These are phyloP conservation scores for Phytophthora ohioensis DNA, from an alignment of 352 stramenopile species.

Conservation along the genomic window DNA sequence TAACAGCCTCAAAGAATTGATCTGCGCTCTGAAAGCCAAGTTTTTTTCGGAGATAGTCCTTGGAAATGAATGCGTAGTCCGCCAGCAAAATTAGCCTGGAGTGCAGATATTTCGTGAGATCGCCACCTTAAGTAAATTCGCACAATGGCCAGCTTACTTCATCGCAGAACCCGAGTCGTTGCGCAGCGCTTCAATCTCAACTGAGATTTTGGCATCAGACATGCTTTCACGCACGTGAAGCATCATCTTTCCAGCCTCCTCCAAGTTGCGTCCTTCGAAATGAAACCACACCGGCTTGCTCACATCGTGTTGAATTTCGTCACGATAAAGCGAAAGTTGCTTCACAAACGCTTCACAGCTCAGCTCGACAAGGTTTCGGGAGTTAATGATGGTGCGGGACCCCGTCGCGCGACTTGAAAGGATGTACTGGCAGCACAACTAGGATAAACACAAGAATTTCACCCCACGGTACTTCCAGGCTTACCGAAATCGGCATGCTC, in stretches of 20 bases:
- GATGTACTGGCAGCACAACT: slow-evolving; percentile 55
- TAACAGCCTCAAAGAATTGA: slow-evolving; percentile 48
- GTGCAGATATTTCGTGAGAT: not conserved
- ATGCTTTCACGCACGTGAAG: slow-evolving; percentile 34
- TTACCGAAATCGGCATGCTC: slow-evolving; percentile 68
- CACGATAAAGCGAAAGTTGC: slow-evolving; percentile 24
- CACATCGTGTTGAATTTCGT: not conserved
- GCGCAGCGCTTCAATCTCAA: slow-evolving; percentile 73
- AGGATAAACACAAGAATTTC: not conserved
- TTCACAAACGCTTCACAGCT: slow-evolving; percentile 44
- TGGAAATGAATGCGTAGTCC: slow-evolving; percentile 67
- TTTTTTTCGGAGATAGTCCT: slow-evolving; percentile 76
- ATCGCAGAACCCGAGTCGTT: slow-evolving; percentile 60
- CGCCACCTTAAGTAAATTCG: not conserved
- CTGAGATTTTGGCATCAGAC: slow-evolving; percentile 42
- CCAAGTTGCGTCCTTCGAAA: slow-evolving; percentile 74
- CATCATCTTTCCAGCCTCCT: slow-evolving; percentile 60
- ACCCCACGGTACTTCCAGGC: not conserved
- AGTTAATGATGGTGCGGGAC: slow-evolving; percentile 72
- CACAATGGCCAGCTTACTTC: slow-evolving; percentile 37
- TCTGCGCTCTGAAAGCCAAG: slow-evolving; percentile 44
- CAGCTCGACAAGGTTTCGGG: slow-evolving; percentile 60
- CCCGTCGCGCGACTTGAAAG: slow-evolving; percentile 62
- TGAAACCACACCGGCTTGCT: slow-evolving; percentile 51
- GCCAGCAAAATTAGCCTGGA: slow-evolving; percentile 45